Evolutionary conservation across 495 filamentous ascomycete species (phyloP), one percentile per base, ranked within the genome.

Genomic region (Penicillium bovifimosum): DNA sequence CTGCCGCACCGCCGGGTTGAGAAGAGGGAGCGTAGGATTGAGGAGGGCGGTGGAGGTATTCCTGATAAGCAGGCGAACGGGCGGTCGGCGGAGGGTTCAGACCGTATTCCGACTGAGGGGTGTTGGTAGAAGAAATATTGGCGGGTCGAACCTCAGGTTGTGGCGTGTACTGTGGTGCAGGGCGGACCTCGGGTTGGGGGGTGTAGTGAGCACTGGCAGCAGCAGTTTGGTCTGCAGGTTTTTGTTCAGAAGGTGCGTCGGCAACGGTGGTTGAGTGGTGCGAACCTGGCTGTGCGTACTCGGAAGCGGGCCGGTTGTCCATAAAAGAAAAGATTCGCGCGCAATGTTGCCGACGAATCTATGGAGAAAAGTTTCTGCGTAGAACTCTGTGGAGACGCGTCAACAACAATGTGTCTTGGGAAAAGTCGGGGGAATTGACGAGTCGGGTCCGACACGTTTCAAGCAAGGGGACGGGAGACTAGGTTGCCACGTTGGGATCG

Each of bases 261-360:
- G 41, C 41, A 38, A 41, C 28, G 42, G 40, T 45, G 42, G 44
- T 28, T 77, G 83, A 86, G 84, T 84, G 84, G 74, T 81, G 84
- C 91, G 88, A 95, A 96, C 91, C 92, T 95, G 90, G 86, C 85
- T 96, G 91, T 87, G 89, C 83, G 79, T 91, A 96, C 74, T 95
- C 90, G 78, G 88, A 76, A 68, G 87, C 81, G 79, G 86, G 83
- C 81, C 88, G 87, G 81, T 91, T 88, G 87, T 96, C 93, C 85
- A 75, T 73, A 70, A 67, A 71, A 69, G 63, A 65, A 40, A 59
- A 41, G 46, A 61, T 54, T 60, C 57, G 55, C 54, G 35, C 48
- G 48, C 51, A 47, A 43, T 35, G 40, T 39, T 33, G 53, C 40
- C 34, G 52, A 50, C 36, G 45, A 43, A 48, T 55, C 47, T 59